These are phyloP conservation scores for Saposhnikovia divaricata DNA, from an alignment of 129 eudicot species.

Conservation along the genomic window DNA sequence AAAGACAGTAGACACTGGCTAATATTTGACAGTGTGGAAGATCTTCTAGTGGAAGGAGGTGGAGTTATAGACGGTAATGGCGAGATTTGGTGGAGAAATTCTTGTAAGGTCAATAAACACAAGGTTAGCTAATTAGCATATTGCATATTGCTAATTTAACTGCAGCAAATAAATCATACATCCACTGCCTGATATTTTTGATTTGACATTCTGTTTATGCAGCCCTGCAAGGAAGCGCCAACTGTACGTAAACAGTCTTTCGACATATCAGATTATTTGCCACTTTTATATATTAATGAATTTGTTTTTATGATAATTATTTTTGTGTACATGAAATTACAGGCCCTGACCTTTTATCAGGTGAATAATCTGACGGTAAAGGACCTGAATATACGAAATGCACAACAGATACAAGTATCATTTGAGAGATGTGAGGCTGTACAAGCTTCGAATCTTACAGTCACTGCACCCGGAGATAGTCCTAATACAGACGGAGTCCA, in stretches of 20 bases:
- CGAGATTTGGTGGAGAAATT: constrained; percentile 48
- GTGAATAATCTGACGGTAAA: constrained; percentile 49
- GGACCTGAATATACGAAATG: constrained; percentile 46
- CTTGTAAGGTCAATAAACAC: constrained; percentile 39
- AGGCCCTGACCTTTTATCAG: constrained; percentile 72
- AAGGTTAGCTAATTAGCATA: background rate
- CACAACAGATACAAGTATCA: constrained; percentile 70
- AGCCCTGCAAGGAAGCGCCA: constrained; percentile 17
- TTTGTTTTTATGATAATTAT: background rate
- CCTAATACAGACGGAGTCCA: constrained; percentile 97
- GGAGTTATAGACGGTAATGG: constrained; percentile 54
- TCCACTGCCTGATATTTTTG: too few species aligned
- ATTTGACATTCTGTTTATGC: background rate
- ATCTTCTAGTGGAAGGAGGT: constrained; percentile 35
- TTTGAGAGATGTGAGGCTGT: constrained; percentile 53
- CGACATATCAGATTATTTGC: background rate
- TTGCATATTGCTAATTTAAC: background rate
- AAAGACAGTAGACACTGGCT: constrained; percentile 35
- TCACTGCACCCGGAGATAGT: constrained; percentile 55
- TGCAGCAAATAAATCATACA: too few species aligned
- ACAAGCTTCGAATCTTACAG: constrained; percentile 35
- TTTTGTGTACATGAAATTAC: background rate
- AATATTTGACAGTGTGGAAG: constrained; percentile 23
- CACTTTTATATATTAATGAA: background rate
- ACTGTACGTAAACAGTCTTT: background rate